Evolutionary conservation across 371 early-diverging fungal genomes (phyloP).

Genomic region (Mortierella sp.): DNA sequence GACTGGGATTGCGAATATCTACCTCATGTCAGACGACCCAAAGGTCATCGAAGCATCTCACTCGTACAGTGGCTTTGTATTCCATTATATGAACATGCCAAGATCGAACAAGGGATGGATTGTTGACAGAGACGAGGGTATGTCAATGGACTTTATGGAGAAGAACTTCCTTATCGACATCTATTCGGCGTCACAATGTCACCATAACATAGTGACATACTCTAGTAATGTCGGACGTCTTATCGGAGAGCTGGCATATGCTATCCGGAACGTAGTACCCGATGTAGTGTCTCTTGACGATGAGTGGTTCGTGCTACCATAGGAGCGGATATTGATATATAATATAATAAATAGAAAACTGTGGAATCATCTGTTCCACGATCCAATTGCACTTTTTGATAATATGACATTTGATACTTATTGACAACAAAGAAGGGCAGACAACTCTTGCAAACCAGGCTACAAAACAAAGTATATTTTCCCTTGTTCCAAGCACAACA

Average conservation of each 20-base stretch:
- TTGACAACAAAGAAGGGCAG: no score
- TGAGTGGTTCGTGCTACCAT: constrained; percentile 12
- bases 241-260: constrained; percentile 17
- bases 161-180: constrained; percentile 16
- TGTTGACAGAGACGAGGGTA: neutral
- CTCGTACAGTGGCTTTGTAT: neutral
- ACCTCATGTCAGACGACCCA: constrained; percentile 27
- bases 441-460: no score
- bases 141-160: constrained; percentile 13
- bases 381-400: no score
- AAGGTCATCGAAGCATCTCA: constrained; percentile 7
- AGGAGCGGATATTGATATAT: no score
- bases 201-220: constrained; percentile 22
- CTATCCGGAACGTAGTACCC: constrained; percentile 16
- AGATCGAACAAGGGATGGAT: constrained; percentile 23
- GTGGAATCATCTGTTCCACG: no score
- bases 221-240: constrained; percentile 27
- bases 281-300: constrained; percentile 8
- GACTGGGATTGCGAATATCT: constrained; percentile 13
- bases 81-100: constrained; percentile 5
- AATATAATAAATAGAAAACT: no score
- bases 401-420: no score
- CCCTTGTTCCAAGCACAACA: no score
- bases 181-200: constrained; percentile 20
- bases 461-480: no score